phyloP scores from a whole-genome alignment of 176 grass and related monocot species.

The Cymbopogon citratus region DNA sequence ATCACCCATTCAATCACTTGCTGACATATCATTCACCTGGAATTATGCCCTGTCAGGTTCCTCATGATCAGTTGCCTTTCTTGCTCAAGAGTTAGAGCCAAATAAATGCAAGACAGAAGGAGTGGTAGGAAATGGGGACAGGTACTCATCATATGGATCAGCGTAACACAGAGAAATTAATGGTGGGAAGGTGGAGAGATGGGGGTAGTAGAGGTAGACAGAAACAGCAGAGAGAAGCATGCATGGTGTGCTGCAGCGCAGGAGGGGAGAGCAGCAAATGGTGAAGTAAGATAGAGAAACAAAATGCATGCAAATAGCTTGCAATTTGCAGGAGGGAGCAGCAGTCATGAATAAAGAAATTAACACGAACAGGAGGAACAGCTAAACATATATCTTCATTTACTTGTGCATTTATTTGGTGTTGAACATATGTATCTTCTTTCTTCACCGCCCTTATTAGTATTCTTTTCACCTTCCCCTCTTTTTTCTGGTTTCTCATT shows the following conservation, averaged over 20 bases:
- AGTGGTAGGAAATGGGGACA: constrained; percentile 26
- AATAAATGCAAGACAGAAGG: constrained; percentile 52
- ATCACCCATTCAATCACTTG: constrained; percentile 10
- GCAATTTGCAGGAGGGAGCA: constrained; percentile 16
- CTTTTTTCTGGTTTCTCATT: background rate
- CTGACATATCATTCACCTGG: constrained; percentile 47
- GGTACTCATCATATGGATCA: constrained; percentile 17
- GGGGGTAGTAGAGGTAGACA: background rate
- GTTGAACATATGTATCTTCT: background rate
- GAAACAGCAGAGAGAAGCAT: constrained; percentile 12
- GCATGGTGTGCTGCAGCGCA: constrained; percentile 18
- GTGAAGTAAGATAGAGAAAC: constrained; percentile 19
- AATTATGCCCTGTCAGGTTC: constrained; percentile 46
- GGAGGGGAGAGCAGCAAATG: constrained; percentile 24
- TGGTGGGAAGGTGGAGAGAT: constrained; percentile 7
- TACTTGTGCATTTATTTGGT: background rate
- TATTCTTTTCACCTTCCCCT: background rate
- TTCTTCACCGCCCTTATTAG: background rate
- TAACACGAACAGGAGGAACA: background rate
- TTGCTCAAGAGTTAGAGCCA: constrained; percentile 35
- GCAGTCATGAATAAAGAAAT: background rate
- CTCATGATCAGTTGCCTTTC: constrained; percentile 32
- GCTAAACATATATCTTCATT: background rate
- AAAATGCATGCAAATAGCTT: background rate
- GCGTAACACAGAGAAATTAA: constrained; percentile 32